Evolutionary conservation across 805 yeast species (phyloP), one percentile per base, ranked within the genome.

Genomic region (Pichia deserticola): DNA sequence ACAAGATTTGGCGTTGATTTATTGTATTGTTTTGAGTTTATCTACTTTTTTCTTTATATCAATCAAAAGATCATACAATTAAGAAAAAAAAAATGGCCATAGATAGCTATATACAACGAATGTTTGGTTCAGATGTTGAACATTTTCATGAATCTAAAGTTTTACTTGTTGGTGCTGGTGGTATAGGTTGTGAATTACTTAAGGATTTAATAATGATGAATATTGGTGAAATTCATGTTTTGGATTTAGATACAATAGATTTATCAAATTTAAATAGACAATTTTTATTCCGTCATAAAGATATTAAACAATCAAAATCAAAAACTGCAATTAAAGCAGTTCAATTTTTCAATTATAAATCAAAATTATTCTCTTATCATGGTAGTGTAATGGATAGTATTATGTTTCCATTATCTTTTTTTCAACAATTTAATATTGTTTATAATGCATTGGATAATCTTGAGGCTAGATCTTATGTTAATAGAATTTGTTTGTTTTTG

Each of bases 171-270:
- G 98, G 98, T 5, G 96, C 97, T 1, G 98, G 98, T 33, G 98
- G 98, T 7, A 89, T 90, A 55, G 98, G 98, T 2, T 90, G 96
- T 64, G 98, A 90, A 64, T 69, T 90, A 42, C 70, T 90, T 51
- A 90, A 90, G 62, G 85, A 90, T 61, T 70, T 90, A 45, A 79
- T 87, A 5, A 67, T 89, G 54, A 73, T 86, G 64, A 90, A 93
- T 7, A 84, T 84, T 56, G 93, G 93, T 3, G 95, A 87, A 60
- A 83, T 90, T 50, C 95, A 89, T 62, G 76, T 90, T 33, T 90
- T 90, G n/a, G 99, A 93, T 68, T 73, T 93, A 49, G 99, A 93
- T 63, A 93, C 98, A 0, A 88, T 93, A 57, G 97, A 95, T 55
- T 71, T 93, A 34, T 85, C 95, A 49, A 93, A 93, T 65, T 74